Evolutionary conservation across 805 yeast genomes (phyloP).

Genomic region (Brettanomyces custersianus): DNA sequence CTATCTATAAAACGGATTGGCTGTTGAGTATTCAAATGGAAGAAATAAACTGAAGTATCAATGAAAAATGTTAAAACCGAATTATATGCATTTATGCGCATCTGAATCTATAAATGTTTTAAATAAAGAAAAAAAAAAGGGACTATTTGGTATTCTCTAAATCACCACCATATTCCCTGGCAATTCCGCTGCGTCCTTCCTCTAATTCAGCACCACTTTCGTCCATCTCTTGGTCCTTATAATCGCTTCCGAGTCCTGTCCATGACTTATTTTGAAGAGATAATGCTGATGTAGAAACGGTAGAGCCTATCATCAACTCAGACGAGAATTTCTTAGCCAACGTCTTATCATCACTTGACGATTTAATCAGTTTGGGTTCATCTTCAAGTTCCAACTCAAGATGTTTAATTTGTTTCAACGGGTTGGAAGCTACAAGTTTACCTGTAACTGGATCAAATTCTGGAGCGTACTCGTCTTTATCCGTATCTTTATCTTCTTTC

Average conservation of each 20-base stretch:
- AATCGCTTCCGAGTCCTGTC: constrained; percentile 92
- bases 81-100: too few species aligned
- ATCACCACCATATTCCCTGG: constrained; percentile 67
- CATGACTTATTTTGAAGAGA: constrained; percentile 64
- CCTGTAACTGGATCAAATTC: constrained; percentile 89
- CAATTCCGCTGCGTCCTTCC: constrained; percentile 81
- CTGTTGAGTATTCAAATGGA: too few species aligned
- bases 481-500: constrained; percentile 16
- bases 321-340: constrained; percentile 50
- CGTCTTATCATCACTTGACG: constrained; percentile 19
- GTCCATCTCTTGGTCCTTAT: constrained; percentile 24
- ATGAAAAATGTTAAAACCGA: too few species aligned
- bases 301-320: constrained; percentile 57
- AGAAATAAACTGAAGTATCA: too few species aligned
- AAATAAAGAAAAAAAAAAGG: too few species aligned
- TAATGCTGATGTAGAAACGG: constrained; percentile 84
- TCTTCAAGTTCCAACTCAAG: constrained; percentile 46
- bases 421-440: constrained; percentile 57
- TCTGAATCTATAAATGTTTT: too few species aligned
- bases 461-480: constrained; percentile 55
- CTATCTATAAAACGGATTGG: too few species aligned
- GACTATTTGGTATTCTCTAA: constrained; percentile 1
- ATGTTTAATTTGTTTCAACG: constrained; percentile 61
- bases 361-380: constrained; percentile 12
- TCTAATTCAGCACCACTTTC: constrained; percentile 31